Evolutionary conservation across 2,329 filamentous ascomycete genomes (phyloP), one percentile per base, ranked within the genome.

Genomic region (Penicillium sp.): DNA sequence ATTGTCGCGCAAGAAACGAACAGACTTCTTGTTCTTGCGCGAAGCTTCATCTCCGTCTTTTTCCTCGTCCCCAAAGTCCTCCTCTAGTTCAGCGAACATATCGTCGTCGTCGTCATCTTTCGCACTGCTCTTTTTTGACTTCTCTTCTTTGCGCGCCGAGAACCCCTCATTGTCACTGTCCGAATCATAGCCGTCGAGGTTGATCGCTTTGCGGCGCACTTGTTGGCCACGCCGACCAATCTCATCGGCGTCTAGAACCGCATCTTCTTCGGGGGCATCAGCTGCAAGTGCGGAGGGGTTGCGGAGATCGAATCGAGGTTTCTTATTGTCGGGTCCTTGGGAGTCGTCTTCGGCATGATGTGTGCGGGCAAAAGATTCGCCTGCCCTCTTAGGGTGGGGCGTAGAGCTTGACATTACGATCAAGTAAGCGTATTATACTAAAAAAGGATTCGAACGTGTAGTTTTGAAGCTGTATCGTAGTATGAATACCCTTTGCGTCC

Each of bases 121-220:
- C 27, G 63, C 65, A 43, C 65, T 64, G 21, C 63, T 68, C 19
- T 62, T 61, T 62, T 82, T 78, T 4, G 77, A 76, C 61, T 84
- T 84, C 55, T 83, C 82, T 57, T 87, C 86, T 6, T 90, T 89
- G 51, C 90, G 85, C 31, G 84, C 84, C 65, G 95, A 85, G 73
- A 96, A 96, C 45, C 90, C 92, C 70, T 98, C 95, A 63, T 96
- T 93, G 52, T 93, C 96, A 56, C 84, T 86, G 75, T 99, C 95
- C 10, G 90, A 95, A 66, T 98, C 93, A 77, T 98, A 99, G 50
- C 95, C 95, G 70, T 98, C 95, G 41, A 99, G 86, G 69, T 98
- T 97, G 54, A 99, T 90, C 0, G 93, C 95, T 64, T 93, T 93
- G 61, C 95, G 90, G 74, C 96, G 96, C 0, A 91, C 90, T 41